Evolutionary conservation across 2,329 filamentous ascomycete genomes (phyloP).

Genomic region (Neopestalotiopsis rosae): DNA sequence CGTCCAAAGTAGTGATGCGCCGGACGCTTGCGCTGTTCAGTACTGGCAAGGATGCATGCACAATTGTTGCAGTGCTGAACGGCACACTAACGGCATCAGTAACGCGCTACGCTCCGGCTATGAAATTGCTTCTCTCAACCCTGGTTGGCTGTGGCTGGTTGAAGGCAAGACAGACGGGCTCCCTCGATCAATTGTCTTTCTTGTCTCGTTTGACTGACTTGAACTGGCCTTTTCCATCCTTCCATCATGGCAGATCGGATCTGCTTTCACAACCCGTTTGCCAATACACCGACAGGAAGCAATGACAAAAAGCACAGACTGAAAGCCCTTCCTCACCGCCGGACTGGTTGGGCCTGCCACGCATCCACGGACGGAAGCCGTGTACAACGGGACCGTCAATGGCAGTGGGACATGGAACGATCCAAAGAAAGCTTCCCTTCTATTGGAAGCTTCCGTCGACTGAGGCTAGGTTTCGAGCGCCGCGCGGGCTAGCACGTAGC

Average conservation of each 20-base stretch:
- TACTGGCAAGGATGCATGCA: not conserved
- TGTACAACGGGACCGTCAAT: not conserved
- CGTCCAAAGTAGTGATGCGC: slow-evolving; percentile 4
- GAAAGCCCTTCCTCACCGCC: not conserved
- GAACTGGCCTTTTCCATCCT: not conserved
- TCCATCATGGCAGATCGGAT: not conserved
- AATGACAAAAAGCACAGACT: not conserved
- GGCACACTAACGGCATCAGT: slow-evolving; percentile 10
- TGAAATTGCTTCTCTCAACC: slow-evolving; percentile 10
- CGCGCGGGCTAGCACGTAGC: not conserved
- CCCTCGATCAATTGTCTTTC: not conserved
- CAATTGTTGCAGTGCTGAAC: not conserved
- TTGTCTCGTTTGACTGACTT: not conserved
- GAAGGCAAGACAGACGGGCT: not conserved
- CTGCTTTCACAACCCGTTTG: not conserved
- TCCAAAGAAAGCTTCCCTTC: not conserved
- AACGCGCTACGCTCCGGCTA: slow-evolving; percentile 6
- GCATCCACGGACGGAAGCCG: not conserved
- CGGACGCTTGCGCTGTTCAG: not conserved
- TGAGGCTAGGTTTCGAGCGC: not conserved
- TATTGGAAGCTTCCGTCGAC: not conserved
- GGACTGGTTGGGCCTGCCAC: not conserved
- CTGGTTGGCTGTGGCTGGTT: not conserved
- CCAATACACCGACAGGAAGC: not conserved
- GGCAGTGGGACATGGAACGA: not conserved